phyloP scores from a whole-genome alignment of 2,329 filamentous ascomycete genomes.

The Fusarium liriodendri region DNA sequence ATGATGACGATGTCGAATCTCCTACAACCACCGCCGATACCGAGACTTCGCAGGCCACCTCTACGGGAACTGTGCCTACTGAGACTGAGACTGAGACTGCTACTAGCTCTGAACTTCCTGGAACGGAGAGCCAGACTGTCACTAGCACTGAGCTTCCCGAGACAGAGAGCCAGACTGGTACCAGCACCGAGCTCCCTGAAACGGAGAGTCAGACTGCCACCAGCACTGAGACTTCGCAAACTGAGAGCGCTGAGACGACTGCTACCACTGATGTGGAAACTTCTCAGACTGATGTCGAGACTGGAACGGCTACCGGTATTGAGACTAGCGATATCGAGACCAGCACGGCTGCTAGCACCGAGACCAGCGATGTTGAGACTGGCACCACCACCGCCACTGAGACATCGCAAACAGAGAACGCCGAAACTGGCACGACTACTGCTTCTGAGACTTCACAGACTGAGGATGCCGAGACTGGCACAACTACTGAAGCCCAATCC shows the following conservation, averaged over 20 bases:
- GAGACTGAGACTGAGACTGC: background rate
- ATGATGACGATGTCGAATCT: background rate
- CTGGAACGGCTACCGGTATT: background rate
- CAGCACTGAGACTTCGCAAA: background rate
- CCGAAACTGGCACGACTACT: background rate
- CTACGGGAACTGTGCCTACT: background rate
- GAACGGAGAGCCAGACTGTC: background rate
- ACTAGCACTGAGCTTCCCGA: background rate
- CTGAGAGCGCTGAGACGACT: background rate
- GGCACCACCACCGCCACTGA: background rate
- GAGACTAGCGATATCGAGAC: background rate
- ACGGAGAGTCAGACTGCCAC: background rate
- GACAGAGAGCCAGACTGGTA: background rate
- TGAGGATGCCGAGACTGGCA: background rate
- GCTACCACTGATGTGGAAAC: background rate
- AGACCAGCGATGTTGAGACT: background rate
- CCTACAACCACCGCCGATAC: background rate
- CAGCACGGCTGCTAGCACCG: background rate
- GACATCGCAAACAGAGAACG: background rate
- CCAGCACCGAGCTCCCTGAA: too few species aligned
- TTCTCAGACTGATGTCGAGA: background rate
- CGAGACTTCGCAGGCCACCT: background rate
- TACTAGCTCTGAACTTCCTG: background rate
- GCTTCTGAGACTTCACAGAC: background rate
- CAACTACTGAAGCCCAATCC: background rate